Conservation (phyloP, 208 protist genomes). For the Acanthamoeba healyi region DNA sequence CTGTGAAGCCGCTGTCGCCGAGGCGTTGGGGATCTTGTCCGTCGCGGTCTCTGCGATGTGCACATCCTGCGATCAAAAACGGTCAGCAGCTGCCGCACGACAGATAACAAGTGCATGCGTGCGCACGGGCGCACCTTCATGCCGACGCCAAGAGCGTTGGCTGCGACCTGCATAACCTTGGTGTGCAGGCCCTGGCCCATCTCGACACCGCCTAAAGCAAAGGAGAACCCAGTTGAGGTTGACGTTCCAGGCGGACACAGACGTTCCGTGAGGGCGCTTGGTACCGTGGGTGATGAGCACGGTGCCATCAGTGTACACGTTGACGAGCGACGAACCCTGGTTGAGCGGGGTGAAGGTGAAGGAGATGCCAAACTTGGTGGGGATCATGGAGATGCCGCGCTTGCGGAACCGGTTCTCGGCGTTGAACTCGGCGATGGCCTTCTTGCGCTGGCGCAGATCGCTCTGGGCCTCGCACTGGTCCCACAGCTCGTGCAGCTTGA, state of each 20-base stretch:
- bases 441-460: conserved; percentile 13
- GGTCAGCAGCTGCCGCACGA: no score
- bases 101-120: no score
- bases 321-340: conserved; percentile 88
- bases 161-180: conserved; percentile 88
- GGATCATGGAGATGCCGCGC: conserved; percentile 91
- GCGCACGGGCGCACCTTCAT: not conserved
- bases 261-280: conserved; percentile 34
- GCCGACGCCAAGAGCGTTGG: conserved; percentile 83
- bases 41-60: conserved; percentile 86
- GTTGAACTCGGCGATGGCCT: conserved; percentile 90
- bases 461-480: not conserved
- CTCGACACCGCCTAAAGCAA: conserved; percentile 83
- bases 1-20: conserved; percentile 86
- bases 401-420: conserved; percentile 90
- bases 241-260: no score
- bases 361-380: conserved; percentile 93
- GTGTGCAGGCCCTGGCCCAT: conserved; percentile 90
- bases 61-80: no score
- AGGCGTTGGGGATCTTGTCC: conserved; percentile 90
- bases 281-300: conserved; percentile 89
- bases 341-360: conserved; percentile 91
- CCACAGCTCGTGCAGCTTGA: conserved; percentile 83
- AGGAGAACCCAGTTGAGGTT: no score
- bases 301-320: conserved; percentile 88